These are phyloP conservation scores for Baudoinia panamericana DNA, from an alignment of 495 filamentous ascomycete genomes.

Conservation along the genomic window DNA sequence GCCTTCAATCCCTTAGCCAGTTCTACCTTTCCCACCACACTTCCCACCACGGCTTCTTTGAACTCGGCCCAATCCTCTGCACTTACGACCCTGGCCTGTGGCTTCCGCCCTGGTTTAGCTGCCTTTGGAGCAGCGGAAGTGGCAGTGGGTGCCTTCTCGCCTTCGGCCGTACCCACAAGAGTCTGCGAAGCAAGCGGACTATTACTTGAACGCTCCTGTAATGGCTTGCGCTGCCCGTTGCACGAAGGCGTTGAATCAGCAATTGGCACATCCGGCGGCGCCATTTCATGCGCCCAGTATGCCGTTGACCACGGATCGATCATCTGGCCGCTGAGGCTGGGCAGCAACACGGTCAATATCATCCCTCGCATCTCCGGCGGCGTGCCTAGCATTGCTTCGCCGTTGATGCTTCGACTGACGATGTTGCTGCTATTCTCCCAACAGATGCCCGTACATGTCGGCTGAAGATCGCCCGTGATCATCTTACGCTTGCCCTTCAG, in stretches of 20 bases:
- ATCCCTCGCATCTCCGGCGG: slow-evolving; percentile 24
- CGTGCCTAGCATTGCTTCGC: slow-evolving; percentile 36
- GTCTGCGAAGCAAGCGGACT: background rate
- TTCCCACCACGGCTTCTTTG: slow-evolving; percentile 53
- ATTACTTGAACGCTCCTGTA: slow-evolving; percentile 21
- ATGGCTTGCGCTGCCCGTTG: slow-evolving; percentile 21
- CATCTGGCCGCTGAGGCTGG: slow-evolving; percentile 32
- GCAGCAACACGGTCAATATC: slow-evolving; percentile 10
- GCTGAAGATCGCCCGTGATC: slow-evolving; percentile 59
- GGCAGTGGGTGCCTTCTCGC: slow-evolving; percentile 18
- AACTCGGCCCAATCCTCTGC: slow-evolving; percentile 57
- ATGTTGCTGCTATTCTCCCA: slow-evolving; percentile 52
- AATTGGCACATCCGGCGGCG: slow-evolving; percentile 6
- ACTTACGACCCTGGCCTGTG: slow-evolving; percentile 36
- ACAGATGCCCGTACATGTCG: slow-evolving; percentile 61
- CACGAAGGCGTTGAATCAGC: slow-evolving; percentile 20
- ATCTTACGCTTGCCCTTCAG: slow-evolving; percentile 31
- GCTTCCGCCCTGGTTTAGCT: slow-evolving; percentile 8
- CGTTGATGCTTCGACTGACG: slow-evolving; percentile 31
- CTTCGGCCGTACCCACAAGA: slow-evolving; percentile 9
- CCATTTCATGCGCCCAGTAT: slow-evolving; percentile 52
- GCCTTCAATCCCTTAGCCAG: slow-evolving; percentile 62
- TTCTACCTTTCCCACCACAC: slow-evolving; percentile 60
- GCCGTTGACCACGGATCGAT: slow-evolving; percentile 76
- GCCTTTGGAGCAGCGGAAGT: slow-evolving; percentile 1